Conservation (phyloP, 208 protist genomes). For the Crithidia fasciculata region DNA sequence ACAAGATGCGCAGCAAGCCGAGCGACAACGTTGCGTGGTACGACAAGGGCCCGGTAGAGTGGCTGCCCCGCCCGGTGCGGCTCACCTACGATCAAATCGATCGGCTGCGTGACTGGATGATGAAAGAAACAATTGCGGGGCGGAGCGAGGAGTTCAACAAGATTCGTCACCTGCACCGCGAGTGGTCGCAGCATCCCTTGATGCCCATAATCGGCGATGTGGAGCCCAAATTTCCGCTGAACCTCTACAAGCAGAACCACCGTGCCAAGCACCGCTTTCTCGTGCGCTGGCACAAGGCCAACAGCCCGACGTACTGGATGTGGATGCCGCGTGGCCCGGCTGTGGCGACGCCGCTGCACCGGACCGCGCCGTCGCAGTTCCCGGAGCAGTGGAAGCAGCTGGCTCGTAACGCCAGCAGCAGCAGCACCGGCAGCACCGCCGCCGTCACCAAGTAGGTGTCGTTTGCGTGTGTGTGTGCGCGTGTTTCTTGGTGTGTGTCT, state of each 20-base stretch:
- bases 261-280: slow-evolving; percentile 82
- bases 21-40: slow-evolving; percentile 91
- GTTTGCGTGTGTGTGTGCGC: not conserved
- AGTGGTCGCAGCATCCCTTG: slow-evolving; percentile 88
- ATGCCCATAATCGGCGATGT: slow-evolving; percentile 91
- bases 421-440: too few species aligned
- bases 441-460: not conserved
- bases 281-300: slow-evolving; percentile 92
- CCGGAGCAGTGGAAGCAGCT: slow-evolving; percentile 84
- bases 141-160: slow-evolving; percentile 71
- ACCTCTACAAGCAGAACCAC: slow-evolving; percentile 92
- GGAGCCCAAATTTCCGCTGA: slow-evolving; percentile 89
- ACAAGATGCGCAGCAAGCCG: slow-evolving; percentile 91
- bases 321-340: slow-evolving; percentile 82
- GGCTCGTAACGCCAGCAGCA: slow-evolving; percentile 21
- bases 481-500: not conserved
- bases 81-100: slow-evolving; percentile 85
- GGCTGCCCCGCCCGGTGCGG: slow-evolving; percentile 86
- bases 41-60: slow-evolving; percentile 90
- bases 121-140: slow-evolving; percentile 83
- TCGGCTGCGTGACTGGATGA: slow-evolving; percentile 89
- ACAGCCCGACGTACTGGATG: slow-evolving; percentile 85
- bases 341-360: slow-evolving; percentile 67
- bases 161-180: slow-evolving; percentile 81
- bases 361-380: slow-evolving; percentile 64